Evolutionary conservation across 2,329 filamentous ascomycete genomes (phyloP).

Genomic region (Aspergillus fijiensis): DNA sequence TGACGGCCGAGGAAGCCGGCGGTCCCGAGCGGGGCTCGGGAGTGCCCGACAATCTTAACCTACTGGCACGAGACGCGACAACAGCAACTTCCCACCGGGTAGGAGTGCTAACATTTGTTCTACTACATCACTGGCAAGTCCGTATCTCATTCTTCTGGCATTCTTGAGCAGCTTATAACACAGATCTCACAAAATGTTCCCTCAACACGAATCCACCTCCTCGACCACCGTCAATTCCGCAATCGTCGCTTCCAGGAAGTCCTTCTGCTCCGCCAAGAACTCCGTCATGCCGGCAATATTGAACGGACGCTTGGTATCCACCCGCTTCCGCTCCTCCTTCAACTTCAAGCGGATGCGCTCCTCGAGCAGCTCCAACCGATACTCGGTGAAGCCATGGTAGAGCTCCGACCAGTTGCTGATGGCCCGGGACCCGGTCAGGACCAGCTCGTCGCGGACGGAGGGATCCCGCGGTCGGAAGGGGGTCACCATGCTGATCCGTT

Average conservation of each 20-base stretch:
- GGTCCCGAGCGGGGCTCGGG: too few species aligned
- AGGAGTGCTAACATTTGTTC: too few species aligned
- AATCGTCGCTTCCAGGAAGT: neutral
- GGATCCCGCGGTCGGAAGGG: neutral
- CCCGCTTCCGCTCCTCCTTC: neutral
- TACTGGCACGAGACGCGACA: too few species aligned
- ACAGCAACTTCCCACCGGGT: too few species aligned
- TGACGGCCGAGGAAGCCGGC: too few species aligned
- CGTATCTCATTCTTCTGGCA: too few species aligned
- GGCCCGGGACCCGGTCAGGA: neutral
- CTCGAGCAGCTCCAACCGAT: neutral
- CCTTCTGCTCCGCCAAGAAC: neutral
- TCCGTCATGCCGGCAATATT: neutral
- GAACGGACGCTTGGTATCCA: neutral
- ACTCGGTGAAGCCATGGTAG: neutral
- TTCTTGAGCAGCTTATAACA: too few species aligned
- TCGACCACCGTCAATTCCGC: neutral
- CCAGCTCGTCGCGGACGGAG: neutral
- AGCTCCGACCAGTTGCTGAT: neutral
- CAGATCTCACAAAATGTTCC: too few species aligned
- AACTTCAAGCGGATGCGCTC: neutral
- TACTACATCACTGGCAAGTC: too few species aligned
- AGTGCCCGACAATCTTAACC: too few species aligned
- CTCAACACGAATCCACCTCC: too few species aligned
- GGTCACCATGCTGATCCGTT: constrained; percentile 5